Conservation (phyloP, 2,329 filamentous ascomycete genomes). For the Pyricularia sp. region DNA sequence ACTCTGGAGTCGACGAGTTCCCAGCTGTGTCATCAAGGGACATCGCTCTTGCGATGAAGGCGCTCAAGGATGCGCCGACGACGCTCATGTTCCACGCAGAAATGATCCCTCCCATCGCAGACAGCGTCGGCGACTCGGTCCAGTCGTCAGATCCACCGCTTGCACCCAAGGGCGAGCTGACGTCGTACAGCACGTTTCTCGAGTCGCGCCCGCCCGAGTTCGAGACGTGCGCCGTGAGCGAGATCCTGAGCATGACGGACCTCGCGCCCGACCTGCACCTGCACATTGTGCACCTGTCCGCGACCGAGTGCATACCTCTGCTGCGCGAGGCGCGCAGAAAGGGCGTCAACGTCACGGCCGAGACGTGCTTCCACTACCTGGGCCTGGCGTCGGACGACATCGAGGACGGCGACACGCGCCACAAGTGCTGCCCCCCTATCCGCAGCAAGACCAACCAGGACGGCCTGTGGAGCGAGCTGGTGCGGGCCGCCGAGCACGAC, state of each 20-base stretch:
- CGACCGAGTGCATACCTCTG: constrained; percentile 75
- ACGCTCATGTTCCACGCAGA: constrained; percentile 99
- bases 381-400: constrained; percentile 73
- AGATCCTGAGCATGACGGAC: constrained; percentile 71
- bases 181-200: constrained; percentile 79
- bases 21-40: constrained; percentile 75
- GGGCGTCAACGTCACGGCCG: constrained; percentile 82
- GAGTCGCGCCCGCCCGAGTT: constrained; percentile 79
- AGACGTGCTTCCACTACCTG: constrained; percentile 94
- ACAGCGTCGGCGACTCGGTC: constrained; percentile 66
- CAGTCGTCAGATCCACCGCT: constrained; percentile 56
- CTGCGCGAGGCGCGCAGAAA: constrained; percentile 57
- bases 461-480: constrained; percentile 73
- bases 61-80: constrained; percentile 67
- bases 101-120: constrained; percentile 81
- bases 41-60: constrained; percentile 66
- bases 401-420: constrained; percentile 71
- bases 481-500: constrained; percentile 33
- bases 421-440: constrained; percentile 94
- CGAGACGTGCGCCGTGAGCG: constrained; percentile 79
- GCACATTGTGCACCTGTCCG: constrained; percentile 88
- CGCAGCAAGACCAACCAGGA: constrained; percentile 71
- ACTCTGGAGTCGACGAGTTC: constrained; percentile 94
- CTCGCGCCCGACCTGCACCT: constrained; percentile 71
- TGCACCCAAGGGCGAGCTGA: constrained; percentile 54